Evolutionary conservation across 2,329 filamentous ascomycete genomes (phyloP), one percentile per base, ranked within the genome.

Genomic region (Exophiala oligosperma): DNA sequence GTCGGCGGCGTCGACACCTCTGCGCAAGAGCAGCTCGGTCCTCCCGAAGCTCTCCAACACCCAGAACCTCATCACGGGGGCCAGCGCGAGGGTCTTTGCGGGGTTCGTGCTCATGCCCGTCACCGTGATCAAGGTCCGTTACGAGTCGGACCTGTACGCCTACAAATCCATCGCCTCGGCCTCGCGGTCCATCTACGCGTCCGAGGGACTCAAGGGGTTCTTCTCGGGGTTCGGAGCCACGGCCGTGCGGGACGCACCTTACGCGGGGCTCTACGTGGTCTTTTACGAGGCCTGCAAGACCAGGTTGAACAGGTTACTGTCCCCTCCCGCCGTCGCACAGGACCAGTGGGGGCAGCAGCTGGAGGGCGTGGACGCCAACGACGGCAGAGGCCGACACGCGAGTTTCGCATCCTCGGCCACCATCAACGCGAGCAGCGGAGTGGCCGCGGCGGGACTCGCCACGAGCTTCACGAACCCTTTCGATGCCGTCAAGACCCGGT

Each of bases 141-240:
- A 96, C 71, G 94, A 99, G 74, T 93, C 89, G 26, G 92, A 83
- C 61, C 78, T 93, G 44, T 99, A 97, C 77, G 78, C 84, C 2
- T 97, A 97, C 76, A 82, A 82, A 24, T 93, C 91, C 1, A 79
- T 97, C 24, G 75, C 82, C 41, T 81, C 85, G 38, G 94, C 94
- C 0, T 85, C 83, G 1, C 78, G 78, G 35, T 91, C 94, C 66
- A 97, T 97, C 28, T 76, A 88, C 52, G 79, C 80, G 6, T 84
- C 79, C 0, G 87, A 93, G 66, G 92, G 94, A 0, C 56, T 90
- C 2, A 84, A 87, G 29, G 94, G 93, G 0, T 95, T 99, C 74
- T 97, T 97, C 69, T 85, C 90, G 0, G 94, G 94, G 1, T 96
- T 96, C 69, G 94, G 94, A 43, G 94, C 93, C 1, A 99, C 94